These are phyloP conservation scores for Leccinum aurantiacum DNA, from an alignment of 768 basidiomycete species.

Conservation along the genomic window DNA sequence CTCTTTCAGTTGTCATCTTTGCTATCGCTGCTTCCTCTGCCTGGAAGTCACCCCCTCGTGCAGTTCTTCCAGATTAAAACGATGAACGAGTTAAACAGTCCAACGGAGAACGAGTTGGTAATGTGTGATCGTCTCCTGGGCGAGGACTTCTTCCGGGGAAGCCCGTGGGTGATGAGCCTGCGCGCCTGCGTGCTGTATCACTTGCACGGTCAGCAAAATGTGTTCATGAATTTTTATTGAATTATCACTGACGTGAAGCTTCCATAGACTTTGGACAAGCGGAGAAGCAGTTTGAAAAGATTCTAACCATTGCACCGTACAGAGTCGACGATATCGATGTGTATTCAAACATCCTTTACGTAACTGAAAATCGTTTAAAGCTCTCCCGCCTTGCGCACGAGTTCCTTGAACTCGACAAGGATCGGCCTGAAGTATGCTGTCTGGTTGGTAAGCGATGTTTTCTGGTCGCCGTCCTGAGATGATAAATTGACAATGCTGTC, in stretches of 20 bases:
- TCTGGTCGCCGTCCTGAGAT: background rate
- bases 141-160: constrained; percentile 73
- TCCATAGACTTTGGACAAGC: constrained; percentile 82
- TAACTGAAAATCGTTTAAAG: constrained; percentile 85
- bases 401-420: constrained; percentile 84
- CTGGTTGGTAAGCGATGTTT: constrained; percentile 69
- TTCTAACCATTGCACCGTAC: constrained; percentile 78
- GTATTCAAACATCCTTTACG: constrained; percentile 95
- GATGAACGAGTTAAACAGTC: constrained; percentile 85
- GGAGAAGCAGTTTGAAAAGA: constrained; percentile 80
- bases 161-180: constrained; percentile 83
- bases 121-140: constrained; percentile 77
- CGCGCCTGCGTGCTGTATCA: constrained; percentile 88
- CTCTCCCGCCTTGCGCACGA: constrained; percentile 90
- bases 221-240: background rate
- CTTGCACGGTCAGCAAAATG: constrained; percentile 65
- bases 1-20: constrained; percentile 42
- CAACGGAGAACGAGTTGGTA: constrained; percentile 80
- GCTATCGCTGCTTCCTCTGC: constrained; percentile 45
- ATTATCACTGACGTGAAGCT: constrained; percentile 8
- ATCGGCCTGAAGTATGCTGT: constrained; percentile 95
- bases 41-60: constrained; percentile 53
- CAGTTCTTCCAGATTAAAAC: constrained; percentile 86
- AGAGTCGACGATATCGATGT: constrained; percentile 95
- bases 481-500: background rate